Evolutionary conservation across 331 rosid genomes (phyloP).

Genomic region (Malus hybrid): DNA sequence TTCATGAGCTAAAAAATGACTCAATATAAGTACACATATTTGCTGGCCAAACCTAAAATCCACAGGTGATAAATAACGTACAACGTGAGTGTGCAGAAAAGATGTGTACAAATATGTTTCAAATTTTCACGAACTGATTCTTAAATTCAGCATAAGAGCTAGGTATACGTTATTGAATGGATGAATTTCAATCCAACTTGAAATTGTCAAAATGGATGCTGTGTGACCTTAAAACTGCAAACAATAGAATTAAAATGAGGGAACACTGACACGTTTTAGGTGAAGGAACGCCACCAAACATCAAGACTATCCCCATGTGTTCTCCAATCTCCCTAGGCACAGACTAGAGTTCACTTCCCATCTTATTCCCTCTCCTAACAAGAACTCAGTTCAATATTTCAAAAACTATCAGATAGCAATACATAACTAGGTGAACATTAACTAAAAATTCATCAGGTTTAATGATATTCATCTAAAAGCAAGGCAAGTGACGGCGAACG

Average conservation of each 20-base stretch:
- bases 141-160: not conserved
- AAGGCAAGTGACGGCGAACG: not conserved
- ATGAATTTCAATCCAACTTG: not conserved
- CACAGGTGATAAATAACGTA: not conserved
- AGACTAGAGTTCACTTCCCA: not conserved
- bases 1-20: not conserved
- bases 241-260: not conserved
- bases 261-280: not conserved
- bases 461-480: not conserved
- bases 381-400: not conserved
- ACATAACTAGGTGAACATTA: not conserved
- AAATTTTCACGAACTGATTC: too few relatives aligned
- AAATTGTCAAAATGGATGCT: not conserved
- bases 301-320: not conserved
- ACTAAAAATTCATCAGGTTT: conserved; percentile 6
- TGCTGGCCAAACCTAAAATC: not conserved
- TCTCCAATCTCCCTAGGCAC: not conserved
- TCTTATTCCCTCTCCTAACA: not conserved
- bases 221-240: not conserved
- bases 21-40: not conserved
- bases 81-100: not conserved
- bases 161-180: not conserved
- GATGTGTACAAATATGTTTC: too few relatives aligned
- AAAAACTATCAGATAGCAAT: not conserved
- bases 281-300: not conserved